Percentiles rank a stretch among this genome's conserved stretches.
These are phyloP conservation scores for Cordyceps javanica DNA, from an alignment of 2,329 filamentous ascomycete genomes.

Conservation along the genomic window DNA sequence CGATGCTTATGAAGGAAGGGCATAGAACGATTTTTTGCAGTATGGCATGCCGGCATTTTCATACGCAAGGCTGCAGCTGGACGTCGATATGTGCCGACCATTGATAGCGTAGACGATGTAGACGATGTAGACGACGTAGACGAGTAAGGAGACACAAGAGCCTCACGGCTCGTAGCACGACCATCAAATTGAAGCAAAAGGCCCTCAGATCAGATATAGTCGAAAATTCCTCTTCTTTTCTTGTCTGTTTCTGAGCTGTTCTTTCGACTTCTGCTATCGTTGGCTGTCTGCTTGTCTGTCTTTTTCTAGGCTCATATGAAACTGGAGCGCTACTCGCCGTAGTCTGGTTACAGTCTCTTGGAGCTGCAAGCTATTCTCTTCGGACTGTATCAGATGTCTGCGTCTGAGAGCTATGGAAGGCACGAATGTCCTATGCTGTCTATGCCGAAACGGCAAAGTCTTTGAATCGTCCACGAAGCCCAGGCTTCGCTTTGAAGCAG, in stretches of 20 bases:
- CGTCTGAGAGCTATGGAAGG: constrained; percentile 43
- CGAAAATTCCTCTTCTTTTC: constrained; percentile 28
- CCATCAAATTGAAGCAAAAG: constrained; percentile 11
- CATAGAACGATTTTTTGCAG: background rate
- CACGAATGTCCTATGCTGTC: constrained; percentile 26
- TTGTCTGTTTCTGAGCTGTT: constrained; percentile 12
- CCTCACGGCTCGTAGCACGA: constrained; percentile 22
- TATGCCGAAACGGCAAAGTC: constrained; percentile 20
- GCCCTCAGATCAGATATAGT: constrained; percentile 35
- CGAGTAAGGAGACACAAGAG: constrained; percentile 34
- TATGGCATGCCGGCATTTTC: background rate
- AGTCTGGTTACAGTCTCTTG: constrained; percentile 46
- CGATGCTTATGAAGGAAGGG: background rate
- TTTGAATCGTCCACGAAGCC: constrained; percentile 4
- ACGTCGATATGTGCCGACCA: background rate
- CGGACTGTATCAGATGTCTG: constrained; percentile 39
- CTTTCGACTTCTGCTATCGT: constrained; percentile 62
- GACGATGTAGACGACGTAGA: constrained; percentile 2
- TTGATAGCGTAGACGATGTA: constrained; percentile 1
- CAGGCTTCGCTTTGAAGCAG: background rate
- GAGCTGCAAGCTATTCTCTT: constrained; percentile 30
- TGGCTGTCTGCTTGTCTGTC: constrained; percentile 20
- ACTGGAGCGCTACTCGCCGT: constrained; percentile 55
- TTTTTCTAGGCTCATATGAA: constrained; percentile 57
- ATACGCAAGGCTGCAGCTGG: background rate